Base-by-base conservation (phyloP, 768 basidiomycete genomes). In the Tephrocybe rancida region DNA sequence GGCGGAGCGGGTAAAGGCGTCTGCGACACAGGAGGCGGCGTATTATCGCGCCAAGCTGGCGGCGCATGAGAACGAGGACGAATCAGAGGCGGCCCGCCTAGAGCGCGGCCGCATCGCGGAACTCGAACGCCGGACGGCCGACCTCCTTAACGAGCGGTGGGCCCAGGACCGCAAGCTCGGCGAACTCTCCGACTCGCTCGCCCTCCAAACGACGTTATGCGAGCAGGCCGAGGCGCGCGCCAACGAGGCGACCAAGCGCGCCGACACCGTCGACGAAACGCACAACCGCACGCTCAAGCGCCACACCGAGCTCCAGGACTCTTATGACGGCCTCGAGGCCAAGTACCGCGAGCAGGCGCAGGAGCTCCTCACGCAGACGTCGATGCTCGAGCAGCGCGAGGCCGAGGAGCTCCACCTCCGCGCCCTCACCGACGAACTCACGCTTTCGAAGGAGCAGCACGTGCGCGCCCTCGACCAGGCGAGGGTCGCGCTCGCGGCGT, bases 1-100 rank as follows among this genome's bases (percentile, higher is more conserved):
- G 48, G 88, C 91, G 0, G 92, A 95, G 58, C 83, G 89, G 46
- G 71, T 85, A 57, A 87, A 88, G 56, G 68, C 78, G 6, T 86
- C 83, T 38, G 97, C 97, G 1, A 72, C 90, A 7, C 92, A 98
- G 69, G 97, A 99, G 70, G 90, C 95, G 2, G 92, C 95, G 1
- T 98, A 90, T 73, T 97, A 95, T 67, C 92, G 95, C 45, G 92
- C 95, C 43, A 98, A 98, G 72, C 75, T 96, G n/a, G 81, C 86
- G 2, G 94, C 96, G 0, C 71, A 92, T 46, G 97, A 98, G 67
- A 72, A 81, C 1, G 78, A 81, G 39, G 81, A 84, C 16, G 80
- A 86, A 9, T 64, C 72, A 5, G 95, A 96, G 29, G 64, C 85
- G 2, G 71, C 76, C 27, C 85, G 85, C 25, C 65, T 95, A 5